phyloP scores from a whole-genome alignment of 1,139 yeast species.

The Lipomyces yarrowii region DNA sequence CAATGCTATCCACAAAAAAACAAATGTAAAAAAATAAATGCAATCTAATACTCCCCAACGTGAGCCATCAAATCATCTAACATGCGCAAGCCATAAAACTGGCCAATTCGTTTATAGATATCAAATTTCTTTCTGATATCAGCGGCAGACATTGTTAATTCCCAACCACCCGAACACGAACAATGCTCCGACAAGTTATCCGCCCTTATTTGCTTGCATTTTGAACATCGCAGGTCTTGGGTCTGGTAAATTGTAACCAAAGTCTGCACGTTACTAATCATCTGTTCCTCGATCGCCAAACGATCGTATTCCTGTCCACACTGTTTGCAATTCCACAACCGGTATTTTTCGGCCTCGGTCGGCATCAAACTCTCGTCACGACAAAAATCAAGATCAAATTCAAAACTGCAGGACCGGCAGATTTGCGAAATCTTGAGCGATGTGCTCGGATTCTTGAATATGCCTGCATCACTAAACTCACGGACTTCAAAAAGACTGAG shows the following conservation, averaged over 20 bases:
- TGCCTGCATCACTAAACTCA: slow-evolving; percentile 80
- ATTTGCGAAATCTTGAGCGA: slow-evolving; percentile 61
- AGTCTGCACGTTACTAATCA: slow-evolving; percentile 65
- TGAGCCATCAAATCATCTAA: slow-evolving; percentile 39
- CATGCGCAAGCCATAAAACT: slow-evolving; percentile 61
- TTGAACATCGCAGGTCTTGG: slow-evolving; percentile 81
- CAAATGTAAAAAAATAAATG: too few species aligned
- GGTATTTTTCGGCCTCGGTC: slow-evolving; percentile 20
- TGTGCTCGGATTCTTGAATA: slow-evolving; percentile 75
- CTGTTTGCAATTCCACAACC: slow-evolving; percentile 65
- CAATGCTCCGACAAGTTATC: slow-evolving; percentile 77
- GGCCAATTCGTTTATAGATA: slow-evolving; percentile 62
- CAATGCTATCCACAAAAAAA: neutral
- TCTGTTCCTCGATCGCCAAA: slow-evolving; percentile 73
- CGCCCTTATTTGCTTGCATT: slow-evolving; percentile 69
- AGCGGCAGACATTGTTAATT: slow-evolving; percentile 54
- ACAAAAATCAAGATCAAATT: slow-evolving; percentile 81
- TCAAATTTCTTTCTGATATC: slow-evolving; percentile 52
- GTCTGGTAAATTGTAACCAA: slow-evolving; percentile 61
- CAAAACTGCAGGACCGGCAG: slow-evolving; percentile 77
- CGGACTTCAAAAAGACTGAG: slow-evolving; percentile 72
- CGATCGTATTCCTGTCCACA: slow-evolving; percentile 70
- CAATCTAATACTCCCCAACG: slow-evolving; percentile 5
- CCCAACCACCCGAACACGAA: slow-evolving; percentile 87
- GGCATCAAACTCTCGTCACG: slow-evolving; percentile 52